phyloP scores from a whole-genome alignment of 306 rosid genomes.

The Carpinus fangiana region DNA sequence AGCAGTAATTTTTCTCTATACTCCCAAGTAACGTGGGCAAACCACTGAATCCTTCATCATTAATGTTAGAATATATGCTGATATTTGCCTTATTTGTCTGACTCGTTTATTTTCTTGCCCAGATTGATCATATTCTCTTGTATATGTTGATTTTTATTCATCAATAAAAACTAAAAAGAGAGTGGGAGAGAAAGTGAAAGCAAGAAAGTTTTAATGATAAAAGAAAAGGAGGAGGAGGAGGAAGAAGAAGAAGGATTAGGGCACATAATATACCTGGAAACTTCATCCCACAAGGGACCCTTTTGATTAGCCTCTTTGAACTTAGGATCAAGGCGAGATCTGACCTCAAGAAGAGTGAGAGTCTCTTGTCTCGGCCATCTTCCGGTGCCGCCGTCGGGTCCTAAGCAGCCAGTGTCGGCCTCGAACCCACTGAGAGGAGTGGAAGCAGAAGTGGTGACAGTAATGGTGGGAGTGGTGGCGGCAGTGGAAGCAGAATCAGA shows the following conservation, averaged over 20 bases:
- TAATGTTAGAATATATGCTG: no score
- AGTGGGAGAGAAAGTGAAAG: not conserved
- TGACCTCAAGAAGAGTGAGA: constrained; percentile 92
- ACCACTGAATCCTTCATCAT: constrained; percentile 3
- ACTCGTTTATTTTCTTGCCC: no score
- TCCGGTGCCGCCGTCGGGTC: constrained; percentile 61
- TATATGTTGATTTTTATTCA: not conserved
- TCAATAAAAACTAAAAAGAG: not conserved
- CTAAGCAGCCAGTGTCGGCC: constrained; percentile 50
- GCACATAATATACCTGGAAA: constrained; percentile 67
- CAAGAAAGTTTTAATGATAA: not conserved
- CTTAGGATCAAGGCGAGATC: constrained; percentile 91
- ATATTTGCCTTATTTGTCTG: no score
- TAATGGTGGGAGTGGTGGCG: constrained; percentile 6
- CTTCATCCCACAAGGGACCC: constrained; percentile 98
- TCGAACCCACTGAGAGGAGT: constrained; percentile 64
- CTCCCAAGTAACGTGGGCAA: not conserved
- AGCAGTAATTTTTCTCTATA: constrained; percentile 6
- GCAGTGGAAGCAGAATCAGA: constrained; percentile 45
- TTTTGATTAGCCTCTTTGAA: constrained; percentile 96
- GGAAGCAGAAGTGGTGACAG: constrained; percentile 36
- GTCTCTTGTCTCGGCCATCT: constrained; percentile 99
- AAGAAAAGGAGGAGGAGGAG: not conserved
- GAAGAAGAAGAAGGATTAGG: not conserved
- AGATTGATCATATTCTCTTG: no score